Evolutionary conservation across 108 stramenopile species (phyloP), one percentile per base, ranked within the genome.

Genomic region (Pseudonitzschia pungens): DNA sequence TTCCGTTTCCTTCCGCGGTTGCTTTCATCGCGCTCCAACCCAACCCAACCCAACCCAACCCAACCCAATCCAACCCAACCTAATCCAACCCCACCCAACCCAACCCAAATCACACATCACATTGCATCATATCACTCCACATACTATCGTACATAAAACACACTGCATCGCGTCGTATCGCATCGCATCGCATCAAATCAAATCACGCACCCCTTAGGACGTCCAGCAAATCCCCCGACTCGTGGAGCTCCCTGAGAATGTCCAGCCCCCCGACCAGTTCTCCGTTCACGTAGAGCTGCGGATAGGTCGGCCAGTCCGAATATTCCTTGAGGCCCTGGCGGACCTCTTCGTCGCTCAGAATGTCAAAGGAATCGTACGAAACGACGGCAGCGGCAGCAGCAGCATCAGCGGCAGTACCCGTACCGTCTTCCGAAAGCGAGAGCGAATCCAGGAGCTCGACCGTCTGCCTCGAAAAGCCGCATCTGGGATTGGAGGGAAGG

Each of bases 191-290:
- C 36, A 36, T 36, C 4, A 5, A 36, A 6, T 36, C 2, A 36
- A 36, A 6, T 48, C 10, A 2, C 1, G 14, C 10, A 18, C 18
- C 18, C 45, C 16, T 48, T 48, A 90, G 60, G 72, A 85, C 65
- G 41, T 85, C 91, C 51, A 76, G 65, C 64, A 96, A 75, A 69
- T 93, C 95, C 11, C 89, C 93, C 53, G 77, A 68, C 48, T 96
- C 95, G 50, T 72, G 70, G 84, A 99, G 83, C 81, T 99, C 98
- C 68, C 89, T 87, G 56, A 97, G 82, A 75, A 99, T 96, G 78
- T 99, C 99, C 51, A 99, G 79, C 11, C 99, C 99, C 51, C 99
- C 99, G 1, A 98, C 74, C 52, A 99, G 84, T 74, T 96, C 94
- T 50, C 98, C 99, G 60, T 96, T 86, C 20, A 93, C 92, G 82